Conservation (phyloP, 306 rosid genomes). For the Casuarina cunninghamiana region DNA sequence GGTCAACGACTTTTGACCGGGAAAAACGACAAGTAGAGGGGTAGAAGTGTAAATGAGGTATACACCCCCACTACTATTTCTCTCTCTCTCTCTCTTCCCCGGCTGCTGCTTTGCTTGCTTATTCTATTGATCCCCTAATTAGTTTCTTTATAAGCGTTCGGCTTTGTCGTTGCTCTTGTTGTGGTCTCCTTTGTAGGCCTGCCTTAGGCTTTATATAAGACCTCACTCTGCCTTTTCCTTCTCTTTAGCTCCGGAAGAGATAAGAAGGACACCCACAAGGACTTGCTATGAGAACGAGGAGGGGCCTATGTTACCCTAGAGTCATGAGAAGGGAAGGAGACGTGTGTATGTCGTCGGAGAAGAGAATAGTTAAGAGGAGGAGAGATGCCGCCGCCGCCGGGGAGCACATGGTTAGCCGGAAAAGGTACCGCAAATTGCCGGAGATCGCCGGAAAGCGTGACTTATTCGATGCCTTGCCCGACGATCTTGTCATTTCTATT, state of each 20-base stretch:
- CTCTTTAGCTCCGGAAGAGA: conserved; percentile 23
- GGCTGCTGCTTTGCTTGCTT: neutral
- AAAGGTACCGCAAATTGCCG: conserved; percentile 38
- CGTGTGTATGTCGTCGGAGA: conserved; percentile 23
- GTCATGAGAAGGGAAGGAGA: conserved; percentile 6
- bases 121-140: conserved; percentile 15
- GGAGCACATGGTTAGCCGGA: conserved; percentile 34
- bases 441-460: conserved; percentile 20
- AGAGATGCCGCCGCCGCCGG: conserved; percentile 24
- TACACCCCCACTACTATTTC: neutral
- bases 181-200: conserved; percentile 28
- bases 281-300: conserved; percentile 60
- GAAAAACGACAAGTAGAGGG: conserved; percentile 29
- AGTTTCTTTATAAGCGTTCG: conserved; percentile 30
- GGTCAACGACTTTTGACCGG: conserved; percentile 70
- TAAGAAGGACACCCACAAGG: neutral
- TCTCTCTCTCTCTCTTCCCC: neutral
- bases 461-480: conserved; percentile 69
- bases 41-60: conserved; percentile 19
- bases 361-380: conserved; percentile 29
- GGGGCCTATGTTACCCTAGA: conserved; percentile 51
- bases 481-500: conserved; percentile 68
- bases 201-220: conserved; percentile 23
- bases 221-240: conserved; percentile 7
- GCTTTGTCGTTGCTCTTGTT: conserved; percentile 49